Conservation (phyloP, 176 grass and related monocot genomes). For the Oryza nivara region DNA sequence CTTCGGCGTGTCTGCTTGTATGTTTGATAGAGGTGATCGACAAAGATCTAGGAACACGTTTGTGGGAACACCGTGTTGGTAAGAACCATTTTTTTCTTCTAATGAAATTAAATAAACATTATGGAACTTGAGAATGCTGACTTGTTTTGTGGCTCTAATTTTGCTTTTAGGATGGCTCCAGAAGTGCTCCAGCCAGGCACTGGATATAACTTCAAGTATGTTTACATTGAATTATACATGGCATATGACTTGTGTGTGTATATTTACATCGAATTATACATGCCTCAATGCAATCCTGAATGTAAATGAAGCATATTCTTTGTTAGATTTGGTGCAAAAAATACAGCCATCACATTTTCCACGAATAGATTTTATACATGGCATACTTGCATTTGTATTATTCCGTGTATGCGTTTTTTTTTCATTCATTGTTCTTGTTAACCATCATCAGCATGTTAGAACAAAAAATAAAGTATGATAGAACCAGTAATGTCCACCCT, state of each 20-base stretch:
- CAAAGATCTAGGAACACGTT: conserved; percentile 97
- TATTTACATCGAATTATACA: conserved; percentile 15
- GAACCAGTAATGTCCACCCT: neutral
- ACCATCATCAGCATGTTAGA: neutral
- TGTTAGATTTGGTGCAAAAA: conserved; percentile 26
- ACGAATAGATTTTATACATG: neutral
- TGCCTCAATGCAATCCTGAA: conserved; percentile 7
- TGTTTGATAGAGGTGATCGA: conserved; percentile 99
- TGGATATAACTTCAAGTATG: conserved; percentile 99
- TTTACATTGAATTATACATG: conserved; percentile 26
- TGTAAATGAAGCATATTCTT: neutral
- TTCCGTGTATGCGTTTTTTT: neutral
- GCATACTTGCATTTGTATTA: conserved; percentile 9
- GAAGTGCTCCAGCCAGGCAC: conserved; percentile 94
- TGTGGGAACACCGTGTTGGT: conserved; percentile 99
- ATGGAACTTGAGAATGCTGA: conserved; percentile 22
- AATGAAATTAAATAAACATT: conserved; percentile 15
- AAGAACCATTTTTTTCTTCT: conserved; percentile 17
- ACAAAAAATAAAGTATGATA: conserved; percentile 14
- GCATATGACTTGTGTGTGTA: neutral
- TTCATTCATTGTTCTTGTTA: conserved; percentile 10
- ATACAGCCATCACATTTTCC: neutral
- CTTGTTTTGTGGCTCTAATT: conserved; percentile 21
- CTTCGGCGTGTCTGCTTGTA: conserved; percentile 93
- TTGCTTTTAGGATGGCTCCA: conserved; percentile 93